Percentiles rank a stretch among this genome's conserved stretches.
These are phyloP conservation scores for Mycena olivaceomarginata DNA, from an alignment of 768 basidiomycete genomes.

Conservation along the genomic window DNA sequence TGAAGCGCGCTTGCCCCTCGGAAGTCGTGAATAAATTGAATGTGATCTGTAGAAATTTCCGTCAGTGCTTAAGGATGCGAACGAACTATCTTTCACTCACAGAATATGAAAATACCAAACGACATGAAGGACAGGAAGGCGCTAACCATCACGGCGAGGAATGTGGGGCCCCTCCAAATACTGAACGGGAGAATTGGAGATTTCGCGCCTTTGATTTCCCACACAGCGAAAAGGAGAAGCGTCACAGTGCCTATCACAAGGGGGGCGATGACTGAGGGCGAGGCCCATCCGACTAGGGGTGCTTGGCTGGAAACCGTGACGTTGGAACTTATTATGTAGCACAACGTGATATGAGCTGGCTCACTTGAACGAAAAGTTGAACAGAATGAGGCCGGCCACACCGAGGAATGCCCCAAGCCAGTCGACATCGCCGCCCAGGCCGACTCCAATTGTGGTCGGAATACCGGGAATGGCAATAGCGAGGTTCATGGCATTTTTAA, in stretches of 20 bases:
- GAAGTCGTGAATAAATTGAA: conserved; percentile 26
- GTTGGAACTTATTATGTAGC: neutral
- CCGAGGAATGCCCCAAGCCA: conserved; percentile 30
- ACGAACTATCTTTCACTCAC: neutral
- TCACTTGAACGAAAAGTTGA: conserved; percentile 6
- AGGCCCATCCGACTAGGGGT: conserved; percentile 16
- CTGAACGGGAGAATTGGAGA: conserved; percentile 23
- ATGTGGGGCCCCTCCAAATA: conserved; percentile 28
- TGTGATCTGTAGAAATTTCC: conserved; percentile 8
- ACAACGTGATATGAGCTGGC: neutral
- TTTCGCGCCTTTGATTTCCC: conserved; percentile 6
- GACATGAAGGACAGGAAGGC: conserved; percentile 30
- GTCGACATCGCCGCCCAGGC: conserved; percentile 19
- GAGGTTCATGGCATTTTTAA: conserved; percentile 26
- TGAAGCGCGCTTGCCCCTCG: conserved; percentile 8
- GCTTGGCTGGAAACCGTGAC: neutral
- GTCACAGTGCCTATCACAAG: conserved; percentile 7
- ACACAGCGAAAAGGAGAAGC: conserved; percentile 17
- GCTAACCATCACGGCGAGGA: conserved; percentile 25
- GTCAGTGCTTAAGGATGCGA: too few relatives aligned
- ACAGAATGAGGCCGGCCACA: conserved; percentile 8
- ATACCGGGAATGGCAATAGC: conserved; percentile 13
- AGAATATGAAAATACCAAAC: conserved; percentile 28
- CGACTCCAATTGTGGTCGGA: conserved; percentile 9
- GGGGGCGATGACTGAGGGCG: conserved; percentile 16